A percentile compares a stretch with the other conserved stretches of the same genome.
phyloP scores from a whole-genome alignment of 1,284 basidiomycete genomes.

The Schizophyllum amplum region DNA sequence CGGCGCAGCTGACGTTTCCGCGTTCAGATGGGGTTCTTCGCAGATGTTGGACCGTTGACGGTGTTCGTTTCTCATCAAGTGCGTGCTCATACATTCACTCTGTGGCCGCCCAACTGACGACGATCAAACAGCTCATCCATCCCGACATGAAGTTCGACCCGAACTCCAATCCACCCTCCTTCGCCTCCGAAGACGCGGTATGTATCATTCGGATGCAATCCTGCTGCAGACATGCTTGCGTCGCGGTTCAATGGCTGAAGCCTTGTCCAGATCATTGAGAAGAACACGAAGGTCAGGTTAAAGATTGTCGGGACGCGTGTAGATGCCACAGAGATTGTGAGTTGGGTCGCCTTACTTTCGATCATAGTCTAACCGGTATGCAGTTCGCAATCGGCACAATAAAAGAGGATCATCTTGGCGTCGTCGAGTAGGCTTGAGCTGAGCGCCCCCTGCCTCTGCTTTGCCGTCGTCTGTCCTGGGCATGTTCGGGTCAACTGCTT shows the following conservation, averaged over 20 bases:
- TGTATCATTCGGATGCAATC: slow-evolving; percentile 6
- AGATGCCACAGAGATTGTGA: slow-evolving; percentile 94
- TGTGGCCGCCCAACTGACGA: slow-evolving; percentile 10
- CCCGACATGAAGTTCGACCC: slow-evolving; percentile 91
- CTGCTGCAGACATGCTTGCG: too few relatives aligned
- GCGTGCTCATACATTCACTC: slow-evolving; percentile 23
- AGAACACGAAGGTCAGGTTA: slow-evolving; percentile 85
- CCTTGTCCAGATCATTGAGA: slow-evolving; percentile 72
- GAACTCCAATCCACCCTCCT: slow-evolving; percentile 87
- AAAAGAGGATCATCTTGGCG: slow-evolving; percentile 90
- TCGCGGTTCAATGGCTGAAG: too few relatives aligned
- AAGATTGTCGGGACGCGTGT: slow-evolving; percentile 97
- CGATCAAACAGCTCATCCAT: slow-evolving; percentile 67
- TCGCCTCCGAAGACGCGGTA: slow-evolving; percentile 84
- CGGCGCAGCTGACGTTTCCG: neutral
- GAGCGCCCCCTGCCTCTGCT: too few relatives aligned
- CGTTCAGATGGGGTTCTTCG: slow-evolving; percentile 93
- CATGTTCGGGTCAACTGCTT: too few relatives aligned
- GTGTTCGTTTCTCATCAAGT: slow-evolving; percentile 96
- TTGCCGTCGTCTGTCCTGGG: too few relatives aligned
- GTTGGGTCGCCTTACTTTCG: slow-evolving; percentile 21
- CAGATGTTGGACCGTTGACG: slow-evolving; percentile 87
- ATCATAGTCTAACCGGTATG: neutral
- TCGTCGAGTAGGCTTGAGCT: slow-evolving; percentile 50
- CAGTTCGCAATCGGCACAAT: slow-evolving; percentile 92